Evolutionary conservation across 345 rosid species (phyloP), one percentile per base, ranked within the genome.

Genomic region (Eucalyptus marginata): DNA sequence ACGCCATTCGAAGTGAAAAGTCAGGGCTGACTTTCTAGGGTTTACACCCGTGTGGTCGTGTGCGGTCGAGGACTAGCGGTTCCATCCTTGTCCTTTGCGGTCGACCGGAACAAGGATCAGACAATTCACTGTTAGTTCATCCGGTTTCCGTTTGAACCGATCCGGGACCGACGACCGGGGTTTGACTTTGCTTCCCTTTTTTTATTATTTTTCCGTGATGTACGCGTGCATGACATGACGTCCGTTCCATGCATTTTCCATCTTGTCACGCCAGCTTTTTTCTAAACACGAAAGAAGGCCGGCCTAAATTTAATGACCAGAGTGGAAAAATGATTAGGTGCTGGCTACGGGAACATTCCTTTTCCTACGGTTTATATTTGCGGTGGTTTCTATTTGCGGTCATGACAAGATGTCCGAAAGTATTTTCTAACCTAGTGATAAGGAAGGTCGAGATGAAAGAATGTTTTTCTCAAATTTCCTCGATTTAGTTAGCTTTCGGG

Each of bases 351-450:
- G 15, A 20, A 76, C 9, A 6, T 76, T 40, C 47, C 7, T 76
- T 76, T 36, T 20, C 27, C 7, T 20, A 20, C 25, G 10, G 58
- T 52, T 52, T 7, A 52, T 18, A 18, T 18, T 18, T 52, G 58
- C 2, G 0, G 47, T 43, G 4, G 7, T 76, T 76, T 31, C 5
- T 5, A 36, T 71, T 18, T 6, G 2, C 14, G 3, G 7, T 71
- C 27, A 22, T 7, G 15, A 20, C 27, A 40, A 64, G 20, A 64
- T n/a, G 40, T 64, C 18, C 20, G 2, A 64, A 64, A n/a, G 16
- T 64, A 31, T n/a, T n/a, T 64, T 33, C 36, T 40, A 76, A 40
- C 47, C 8, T 11, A 40, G 29, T 9, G 7, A 10, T 10, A 22
- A 20, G 13, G 6, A 76, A 76, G 4, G 16, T 76, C 0, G 5